Conservation (phyloP, 192 early-diverging fungal genomes). For the Coemansia asiatica region DNA sequence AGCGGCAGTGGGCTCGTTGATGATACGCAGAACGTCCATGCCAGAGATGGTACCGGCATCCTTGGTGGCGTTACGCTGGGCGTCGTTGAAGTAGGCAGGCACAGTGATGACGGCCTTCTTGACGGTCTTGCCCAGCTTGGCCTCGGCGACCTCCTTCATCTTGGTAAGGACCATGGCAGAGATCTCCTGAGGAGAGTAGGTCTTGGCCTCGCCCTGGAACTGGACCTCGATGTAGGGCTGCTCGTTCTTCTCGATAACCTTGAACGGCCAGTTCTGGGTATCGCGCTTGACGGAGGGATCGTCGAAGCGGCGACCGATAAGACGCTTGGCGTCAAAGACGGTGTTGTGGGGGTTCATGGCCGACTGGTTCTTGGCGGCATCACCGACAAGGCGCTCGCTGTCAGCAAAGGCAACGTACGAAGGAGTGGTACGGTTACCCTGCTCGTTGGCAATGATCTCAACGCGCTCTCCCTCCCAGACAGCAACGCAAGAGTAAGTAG, state of each 20-base stretch:
- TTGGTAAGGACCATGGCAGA: slow-evolving; percentile 74
- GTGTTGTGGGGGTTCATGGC: slow-evolving; percentile 90
- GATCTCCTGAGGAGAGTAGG: slow-evolving; percentile 79
- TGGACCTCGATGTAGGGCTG: slow-evolving; percentile 79
- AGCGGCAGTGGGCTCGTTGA: slow-evolving; percentile 91
- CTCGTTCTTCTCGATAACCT: slow-evolving; percentile 65
- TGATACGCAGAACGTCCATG: slow-evolving; percentile 83
- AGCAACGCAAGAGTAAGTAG: slow-evolving; percentile 93
- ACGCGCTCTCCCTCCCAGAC: slow-evolving; percentile 63
- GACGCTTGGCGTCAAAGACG: slow-evolving; percentile 88
- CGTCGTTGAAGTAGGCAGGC: slow-evolving; percentile 88
- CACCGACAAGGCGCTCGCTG: slow-evolving; percentile 78
- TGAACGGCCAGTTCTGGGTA: slow-evolving; percentile 84
- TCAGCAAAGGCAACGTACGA: slow-evolving; percentile 85
- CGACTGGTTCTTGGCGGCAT: slow-evolving; percentile 89
- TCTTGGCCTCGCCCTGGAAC: slow-evolving; percentile 80
- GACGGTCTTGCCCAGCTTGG: slow-evolving; percentile 70
- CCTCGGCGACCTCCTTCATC: slow-evolving; percentile 82
- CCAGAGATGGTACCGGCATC: slow-evolving; percentile 87
- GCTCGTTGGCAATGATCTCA: slow-evolving; percentile 84
- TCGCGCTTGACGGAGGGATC: slow-evolving; percentile 79
- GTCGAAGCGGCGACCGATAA: slow-evolving; percentile 86
- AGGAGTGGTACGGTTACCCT: slow-evolving; percentile 87
- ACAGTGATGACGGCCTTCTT: slow-evolving; percentile 73
- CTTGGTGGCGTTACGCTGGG: slow-evolving; percentile 89